Percentiles rank a stretch among this genome's conserved stretches.
These are phyloP conservation scores for Primulina huaijiensis DNA, from an alignment of 257 asterid species.

Conservation along the genomic window DNA sequence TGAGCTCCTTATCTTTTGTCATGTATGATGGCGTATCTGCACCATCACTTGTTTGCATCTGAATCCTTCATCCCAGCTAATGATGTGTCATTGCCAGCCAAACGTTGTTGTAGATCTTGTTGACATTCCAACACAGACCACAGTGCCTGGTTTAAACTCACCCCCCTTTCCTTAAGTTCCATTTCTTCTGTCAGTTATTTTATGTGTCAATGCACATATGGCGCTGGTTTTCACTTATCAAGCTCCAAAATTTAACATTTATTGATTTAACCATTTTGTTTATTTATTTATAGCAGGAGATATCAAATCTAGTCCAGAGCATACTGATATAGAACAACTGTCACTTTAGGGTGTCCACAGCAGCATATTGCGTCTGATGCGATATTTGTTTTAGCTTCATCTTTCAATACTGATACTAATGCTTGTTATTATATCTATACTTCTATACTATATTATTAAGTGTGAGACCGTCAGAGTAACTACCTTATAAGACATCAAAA, in stretches of 20 bases:
- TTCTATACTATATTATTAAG: too few species aligned
- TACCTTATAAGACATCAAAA: too few species aligned
- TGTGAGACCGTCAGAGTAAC: too few species aligned
- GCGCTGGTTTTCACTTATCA: background rate
- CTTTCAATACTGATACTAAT: background rate
- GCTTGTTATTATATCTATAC: background rate
- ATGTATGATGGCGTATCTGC: background rate
- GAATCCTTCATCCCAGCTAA: background rate
- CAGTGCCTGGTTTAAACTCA: background rate
- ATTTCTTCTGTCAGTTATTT: background rate
- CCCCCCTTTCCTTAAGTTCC: background rate
- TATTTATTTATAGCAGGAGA: background rate
- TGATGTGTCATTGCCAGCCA: too few species aligned
- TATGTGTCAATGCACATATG: background rate
- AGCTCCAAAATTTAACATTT: background rate
- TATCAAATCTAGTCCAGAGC: background rate
- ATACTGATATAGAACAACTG: background rate
- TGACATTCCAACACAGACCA: too few species aligned
- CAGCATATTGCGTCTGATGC: background rate
- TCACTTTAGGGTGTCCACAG: background rate
- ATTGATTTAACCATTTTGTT: too few species aligned
- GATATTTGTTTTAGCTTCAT: constrained; percentile 1
- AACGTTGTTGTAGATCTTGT: background rate
- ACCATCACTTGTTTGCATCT: background rate
- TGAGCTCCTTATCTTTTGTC: background rate